Percentiles rank a stretch among this genome's conserved stretches.
phyloP scores from a whole-genome alignment of 371 early-diverging fungal species.

The Mycotypha africana region DNA sequence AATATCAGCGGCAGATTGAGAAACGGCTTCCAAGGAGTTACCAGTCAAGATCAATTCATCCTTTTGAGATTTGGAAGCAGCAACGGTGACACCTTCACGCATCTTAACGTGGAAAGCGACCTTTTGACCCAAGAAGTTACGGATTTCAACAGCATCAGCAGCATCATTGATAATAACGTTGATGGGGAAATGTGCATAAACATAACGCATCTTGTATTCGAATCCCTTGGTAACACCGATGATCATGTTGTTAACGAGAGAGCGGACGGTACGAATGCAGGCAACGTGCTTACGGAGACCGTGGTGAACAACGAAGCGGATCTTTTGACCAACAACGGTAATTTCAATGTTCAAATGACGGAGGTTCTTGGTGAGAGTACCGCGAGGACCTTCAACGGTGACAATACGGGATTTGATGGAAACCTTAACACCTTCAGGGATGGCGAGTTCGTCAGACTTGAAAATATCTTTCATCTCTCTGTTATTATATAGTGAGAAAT shows the following conservation, averaged over 20 bases:
- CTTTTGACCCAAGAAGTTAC: conserved; percentile 99
- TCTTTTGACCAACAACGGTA: conserved; percentile 34
- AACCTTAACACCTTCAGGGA: conserved; percentile 77
- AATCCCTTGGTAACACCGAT: conserved; percentile 99
- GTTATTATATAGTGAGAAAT: background rate
- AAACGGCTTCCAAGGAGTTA: conserved; percentile 96
- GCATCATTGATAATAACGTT: conserved; percentile 89
- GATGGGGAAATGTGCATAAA: conserved; percentile 99
- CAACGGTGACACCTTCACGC: conserved; percentile 89
- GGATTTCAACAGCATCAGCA: conserved; percentile 89
- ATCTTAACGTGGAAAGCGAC: conserved; percentile 84
- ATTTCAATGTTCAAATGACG: conserved; percentile 95
- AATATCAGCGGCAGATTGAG: conserved; percentile 91
- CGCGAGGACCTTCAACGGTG: conserved; percentile 85
- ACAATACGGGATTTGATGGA: conserved; percentile 74
- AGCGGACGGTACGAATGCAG: conserved; percentile 96
- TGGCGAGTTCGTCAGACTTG: conserved; percentile 76
- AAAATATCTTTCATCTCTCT: conserved; percentile 75
- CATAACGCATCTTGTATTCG: conserved; percentile 99
- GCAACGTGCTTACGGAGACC: conserved; percentile 98
- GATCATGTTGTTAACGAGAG: conserved; percentile 97
- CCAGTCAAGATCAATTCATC: conserved; percentile 97
- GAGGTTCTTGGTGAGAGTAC: conserved; percentile 87
- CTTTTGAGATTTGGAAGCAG: conserved; percentile 85
- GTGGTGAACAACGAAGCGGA: conserved; percentile 94